Evolutionary conservation across 2,329 filamentous ascomycete genomes (phyloP), one percentile per base, ranked within the genome.

Genomic region (Botrytis fabae): DNA sequence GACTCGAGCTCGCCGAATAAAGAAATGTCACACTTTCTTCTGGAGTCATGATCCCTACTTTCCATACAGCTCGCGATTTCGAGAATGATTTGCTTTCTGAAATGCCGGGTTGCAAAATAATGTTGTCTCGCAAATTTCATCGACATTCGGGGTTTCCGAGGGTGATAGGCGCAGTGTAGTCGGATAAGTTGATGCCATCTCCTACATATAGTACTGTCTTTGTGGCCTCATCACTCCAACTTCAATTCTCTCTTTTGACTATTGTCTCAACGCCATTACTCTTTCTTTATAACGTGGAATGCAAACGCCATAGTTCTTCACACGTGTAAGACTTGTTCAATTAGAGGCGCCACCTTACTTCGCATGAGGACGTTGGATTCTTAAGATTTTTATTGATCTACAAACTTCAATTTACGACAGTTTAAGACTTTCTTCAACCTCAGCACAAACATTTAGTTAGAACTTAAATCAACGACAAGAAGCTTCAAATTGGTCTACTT

Each of bases 71-170:
- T 10, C 18, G 40, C 61, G 20, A 42, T 63, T 10, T 44, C 7
- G n/a, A 63, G n/a, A 32, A 63, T 63, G 60, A 62, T 61, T 61
- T 40, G 35, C 60, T 62, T 42, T 62, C 25, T 62, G 22, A 40
- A 62, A 5, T 62, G 60, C 25, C 2, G 38, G 22, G 60, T 38
- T 62, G 20, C 22, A n/a, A 62, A 25, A 40, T 40, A n/a, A 62
- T 63, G n/a, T 63, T 63, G 25, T 28, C 28, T 62, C 38, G 42
- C 16, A 44, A n/a, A 44, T 44, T 28, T 14, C 25, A 63, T 63
- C 8, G 61, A 63, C 40, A 32, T 40, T 44, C 61, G 61, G 61
- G 18, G 40, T 28, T 63, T 63, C 61, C 61, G 40, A 63, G 38
- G 38, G 44, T 44, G 16, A 63, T 44, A 63, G n/a, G 61, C 40